phyloP scores from a whole-genome alignment of 192 early-diverging fungal genomes.

The Coemansia sp. region DNA sequence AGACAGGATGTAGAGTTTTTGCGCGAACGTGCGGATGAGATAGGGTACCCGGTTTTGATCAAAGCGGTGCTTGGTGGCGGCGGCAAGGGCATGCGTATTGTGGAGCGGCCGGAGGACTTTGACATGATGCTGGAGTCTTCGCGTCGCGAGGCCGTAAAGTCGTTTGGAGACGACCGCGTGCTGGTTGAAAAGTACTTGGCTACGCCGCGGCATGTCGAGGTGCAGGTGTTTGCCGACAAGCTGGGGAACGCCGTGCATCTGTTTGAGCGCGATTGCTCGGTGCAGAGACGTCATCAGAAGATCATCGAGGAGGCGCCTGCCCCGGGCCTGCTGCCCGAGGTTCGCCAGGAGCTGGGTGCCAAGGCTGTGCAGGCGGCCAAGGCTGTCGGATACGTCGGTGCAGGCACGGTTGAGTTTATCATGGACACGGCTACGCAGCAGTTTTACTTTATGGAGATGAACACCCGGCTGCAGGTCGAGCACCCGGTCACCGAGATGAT shows the following conservation, averaged over 20 bases:
- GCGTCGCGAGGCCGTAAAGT: conserved; percentile 81
- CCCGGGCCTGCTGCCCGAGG: conserved; percentile 70
- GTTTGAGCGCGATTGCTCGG: conserved; percentile 94
- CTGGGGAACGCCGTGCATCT: conserved; percentile 86
- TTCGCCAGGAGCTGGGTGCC: conserved; percentile 68
- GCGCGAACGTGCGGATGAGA: conserved; percentile 69
- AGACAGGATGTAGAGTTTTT: conserved; percentile 74
- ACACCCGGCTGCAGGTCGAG: conserved; percentile 88
- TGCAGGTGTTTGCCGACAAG: conserved; percentile 92
- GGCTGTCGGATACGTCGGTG: conserved; percentile 91
- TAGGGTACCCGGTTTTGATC: conserved; percentile 95
- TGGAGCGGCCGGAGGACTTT: conserved; percentile 71
- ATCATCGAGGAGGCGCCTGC: conserved; percentile 95
- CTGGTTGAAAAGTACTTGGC: conserved; percentile 90
- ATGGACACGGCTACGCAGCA: conserved; percentile 81
- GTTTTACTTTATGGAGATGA: conserved; percentile 99
- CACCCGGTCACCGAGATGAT: conserved; percentile 98
- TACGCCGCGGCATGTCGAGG: conserved; percentile 88
- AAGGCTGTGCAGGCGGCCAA: conserved; percentile 92
- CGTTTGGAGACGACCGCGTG: conserved; percentile 86
- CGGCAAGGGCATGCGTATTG: conserved; percentile 97
- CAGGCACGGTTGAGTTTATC: conserved; percentile 97
- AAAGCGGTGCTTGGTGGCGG: conserved; percentile 97
- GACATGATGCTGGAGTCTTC: conserved; percentile 81
- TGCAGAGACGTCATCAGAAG: conserved; percentile 95